These are phyloP conservation scores for Rhynchospora pubera DNA, from an alignment of 176 grass and related monocot genomes.

Conservation along the genomic window DNA sequence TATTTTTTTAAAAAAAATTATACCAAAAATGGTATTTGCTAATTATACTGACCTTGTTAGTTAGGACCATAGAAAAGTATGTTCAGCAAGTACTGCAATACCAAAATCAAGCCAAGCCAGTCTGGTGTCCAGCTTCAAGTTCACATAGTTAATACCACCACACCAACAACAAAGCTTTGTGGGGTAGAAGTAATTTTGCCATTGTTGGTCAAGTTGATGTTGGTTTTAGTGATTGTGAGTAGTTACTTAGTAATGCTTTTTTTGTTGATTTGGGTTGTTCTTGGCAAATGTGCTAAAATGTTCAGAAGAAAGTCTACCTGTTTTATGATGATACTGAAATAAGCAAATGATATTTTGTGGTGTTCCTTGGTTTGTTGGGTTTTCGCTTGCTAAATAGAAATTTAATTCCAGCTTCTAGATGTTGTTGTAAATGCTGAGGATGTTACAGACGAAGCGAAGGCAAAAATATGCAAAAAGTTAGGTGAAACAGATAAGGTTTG, in stretches of 20 bases:
- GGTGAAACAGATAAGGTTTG: slow-evolving; percentile 95
- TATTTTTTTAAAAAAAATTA: not conserved
- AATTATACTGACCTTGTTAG: not conserved
- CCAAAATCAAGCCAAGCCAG: not conserved
- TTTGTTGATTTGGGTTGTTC: not conserved
- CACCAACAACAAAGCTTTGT: not conserved
- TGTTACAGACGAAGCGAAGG: slow-evolving; percentile 85
- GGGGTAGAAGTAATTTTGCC: not conserved
- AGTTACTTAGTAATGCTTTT: not conserved
- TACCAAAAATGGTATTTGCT: not conserved
- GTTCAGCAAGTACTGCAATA: not conserved
- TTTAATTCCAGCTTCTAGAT: slow-evolving; percentile 65
- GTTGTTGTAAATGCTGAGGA: slow-evolving; percentile 55
- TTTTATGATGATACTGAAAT: not conserved
- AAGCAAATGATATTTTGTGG: not conserved
- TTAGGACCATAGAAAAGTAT: not conserved
- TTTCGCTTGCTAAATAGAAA: slow-evolving; percentile 23
- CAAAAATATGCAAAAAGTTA: slow-evolving; percentile 90
- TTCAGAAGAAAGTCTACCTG: not conserved
- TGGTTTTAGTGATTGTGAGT: not conserved
- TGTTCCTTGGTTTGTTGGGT: not conserved
- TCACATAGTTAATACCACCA: not conserved
- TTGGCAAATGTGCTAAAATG: not conserved
- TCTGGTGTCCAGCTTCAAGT: not conserved
- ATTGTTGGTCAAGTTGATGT: not conserved